Evolutionary conservation across 108 stramenopile genomes (phyloP).

Genomic region (Tribonema minus): DNA sequence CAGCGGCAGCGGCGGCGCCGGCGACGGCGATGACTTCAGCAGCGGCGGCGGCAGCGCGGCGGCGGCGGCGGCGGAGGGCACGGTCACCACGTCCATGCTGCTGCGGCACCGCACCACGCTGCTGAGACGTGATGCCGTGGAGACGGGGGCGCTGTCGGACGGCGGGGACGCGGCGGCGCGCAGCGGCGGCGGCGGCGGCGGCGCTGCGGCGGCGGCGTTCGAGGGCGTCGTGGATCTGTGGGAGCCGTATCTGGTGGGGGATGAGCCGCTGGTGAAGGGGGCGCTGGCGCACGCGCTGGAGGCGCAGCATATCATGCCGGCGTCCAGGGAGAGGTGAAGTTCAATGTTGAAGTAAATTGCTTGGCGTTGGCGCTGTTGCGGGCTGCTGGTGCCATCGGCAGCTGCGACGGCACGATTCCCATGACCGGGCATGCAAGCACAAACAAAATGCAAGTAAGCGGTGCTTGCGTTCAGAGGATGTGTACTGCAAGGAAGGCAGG

Average conservation of each 20-base stretch:
- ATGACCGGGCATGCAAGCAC: no score
- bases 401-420: no score
- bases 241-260: not conserved
- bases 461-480: no score
- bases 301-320: constrained; percentile 80
- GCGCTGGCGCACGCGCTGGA: constrained; percentile 46
- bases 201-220: not conserved
- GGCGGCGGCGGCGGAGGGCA: constrained; percentile 56
- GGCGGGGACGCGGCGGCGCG: not conserved
- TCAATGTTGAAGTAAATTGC: no score
- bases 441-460: no score
- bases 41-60: not conserved
- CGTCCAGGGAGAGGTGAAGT: constrained; percentile 50
- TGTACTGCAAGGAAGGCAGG: no score
- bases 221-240: not conserved
- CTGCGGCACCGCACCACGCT: not conserved
- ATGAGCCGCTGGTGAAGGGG: constrained; percentile 42
- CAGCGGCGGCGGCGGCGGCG: not conserved
- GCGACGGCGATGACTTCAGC: not conserved
- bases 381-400: no score
- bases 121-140: not conserved
- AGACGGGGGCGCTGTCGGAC: not conserved
- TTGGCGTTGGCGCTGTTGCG: no score
- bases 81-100: constrained; percentile 58
- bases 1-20: constrained; percentile 53